These are phyloP conservation scores for Colletotrichum liriopes DNA, from an alignment of 2,329 filamentous ascomycete genomes.

Conservation along the genomic window DNA sequence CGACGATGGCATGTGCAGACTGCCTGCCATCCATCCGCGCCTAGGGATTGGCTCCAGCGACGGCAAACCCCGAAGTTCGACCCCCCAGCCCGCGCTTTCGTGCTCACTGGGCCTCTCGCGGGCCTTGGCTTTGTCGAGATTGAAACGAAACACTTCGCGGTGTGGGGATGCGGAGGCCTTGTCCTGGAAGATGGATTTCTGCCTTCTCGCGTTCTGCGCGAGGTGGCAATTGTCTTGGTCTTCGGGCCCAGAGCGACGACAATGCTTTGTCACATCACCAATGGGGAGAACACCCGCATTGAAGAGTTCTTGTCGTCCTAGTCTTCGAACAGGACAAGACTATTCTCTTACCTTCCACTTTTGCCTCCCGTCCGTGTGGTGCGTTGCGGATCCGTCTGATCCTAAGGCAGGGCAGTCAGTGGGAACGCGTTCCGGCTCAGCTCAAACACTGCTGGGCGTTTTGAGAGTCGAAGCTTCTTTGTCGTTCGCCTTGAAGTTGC, in stretches of 20 bases:
- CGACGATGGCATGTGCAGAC: background rate
- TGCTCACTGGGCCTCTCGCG: background rate
- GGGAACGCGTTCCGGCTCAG: background rate
- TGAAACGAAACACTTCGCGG: background rate
- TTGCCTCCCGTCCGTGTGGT: background rate
- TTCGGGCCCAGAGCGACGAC: background rate
- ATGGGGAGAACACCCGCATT: background rate
- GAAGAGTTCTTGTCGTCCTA: background rate
- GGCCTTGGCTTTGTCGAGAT: background rate
- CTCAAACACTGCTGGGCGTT: background rate
- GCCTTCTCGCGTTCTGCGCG: background rate
- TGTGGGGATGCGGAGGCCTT: background rate
- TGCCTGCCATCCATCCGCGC: background rate
- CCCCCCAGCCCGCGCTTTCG: background rate
- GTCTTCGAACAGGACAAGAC: background rate
- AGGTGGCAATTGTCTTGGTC: constrained; percentile 9
- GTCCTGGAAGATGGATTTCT: background rate
- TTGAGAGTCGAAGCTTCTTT: background rate
- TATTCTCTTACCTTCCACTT: too few species aligned
- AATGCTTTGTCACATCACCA: background rate
- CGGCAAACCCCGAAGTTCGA: background rate
- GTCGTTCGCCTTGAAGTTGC: background rate
- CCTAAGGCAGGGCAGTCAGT: background rate
- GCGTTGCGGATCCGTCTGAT: background rate
- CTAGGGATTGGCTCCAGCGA: background rate